Evolutionary conservation across 352 stramenopile species (phyloP).

Genomic region (Pythium guiyangense): DNA sequence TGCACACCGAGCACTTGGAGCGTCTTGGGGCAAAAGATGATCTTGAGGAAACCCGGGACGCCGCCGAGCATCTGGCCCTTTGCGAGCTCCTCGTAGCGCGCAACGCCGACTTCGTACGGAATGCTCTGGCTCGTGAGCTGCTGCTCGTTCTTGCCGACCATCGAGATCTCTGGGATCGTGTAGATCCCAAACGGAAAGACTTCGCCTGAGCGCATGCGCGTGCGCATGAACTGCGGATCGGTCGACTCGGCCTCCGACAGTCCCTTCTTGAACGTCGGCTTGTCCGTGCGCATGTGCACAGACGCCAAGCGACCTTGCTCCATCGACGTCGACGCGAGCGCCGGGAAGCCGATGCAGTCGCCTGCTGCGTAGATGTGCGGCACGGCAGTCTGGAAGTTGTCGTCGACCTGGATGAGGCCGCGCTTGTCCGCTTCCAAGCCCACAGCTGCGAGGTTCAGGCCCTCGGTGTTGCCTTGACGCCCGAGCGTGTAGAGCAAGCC

Average conservation of each 20-base stretch:
- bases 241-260: conserved; percentile 39
- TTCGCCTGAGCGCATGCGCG: conserved; percentile 83
- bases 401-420: conserved; percentile 80
- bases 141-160: conserved; percentile 88
- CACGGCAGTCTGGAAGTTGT: conserved; percentile 85
- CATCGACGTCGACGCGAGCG: conserved; percentile 89
- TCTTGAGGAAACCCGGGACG: conserved; percentile 76
- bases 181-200: conserved; percentile 87
- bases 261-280: conserved; percentile 56
- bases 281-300: conserved; percentile 80
- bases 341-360: conserved; percentile 88
- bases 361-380: conserved; percentile 89
- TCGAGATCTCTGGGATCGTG: conserved; percentile 86
- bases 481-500: conserved; percentile 85
- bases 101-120: conserved; percentile 74
- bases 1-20: conserved; percentile 77
- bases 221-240: conserved; percentile 64
- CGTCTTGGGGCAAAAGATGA: conserved; percentile 79
- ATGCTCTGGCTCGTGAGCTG: conserved; percentile 74
- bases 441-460: conserved; percentile 74
- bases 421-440: conserved; percentile 78
- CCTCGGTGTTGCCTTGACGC: conserved; percentile 85
- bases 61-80: conserved; percentile 85
- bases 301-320: conserved; percentile 86
- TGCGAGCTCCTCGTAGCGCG: conserved; percentile 79